These are phyloP conservation scores for Zostera marina DNA, from an alignment of 116 monocot species.

Conservation along the genomic window DNA sequence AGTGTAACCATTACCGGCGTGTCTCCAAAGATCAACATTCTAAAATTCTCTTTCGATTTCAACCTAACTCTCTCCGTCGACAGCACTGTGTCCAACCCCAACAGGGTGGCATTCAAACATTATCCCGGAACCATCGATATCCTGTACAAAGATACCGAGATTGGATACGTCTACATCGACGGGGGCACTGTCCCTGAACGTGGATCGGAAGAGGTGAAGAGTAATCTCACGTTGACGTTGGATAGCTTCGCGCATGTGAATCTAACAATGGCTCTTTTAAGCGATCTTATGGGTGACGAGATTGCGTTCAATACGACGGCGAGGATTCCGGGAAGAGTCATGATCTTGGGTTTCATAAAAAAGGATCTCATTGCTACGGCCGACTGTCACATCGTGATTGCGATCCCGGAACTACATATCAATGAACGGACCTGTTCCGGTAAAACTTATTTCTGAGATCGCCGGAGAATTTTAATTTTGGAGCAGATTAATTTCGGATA, in stretches of 20 bases:
- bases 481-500: too few relatives aligned
- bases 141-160: constrained; percentile 33
- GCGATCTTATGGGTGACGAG: background rate
- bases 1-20: constrained; percentile 35
- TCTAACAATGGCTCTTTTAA: background rate
- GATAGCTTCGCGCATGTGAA: constrained; percentile 16
- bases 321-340: background rate
- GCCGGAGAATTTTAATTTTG: background rate
- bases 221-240: constrained; percentile 32
- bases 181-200: constrained; percentile 37
- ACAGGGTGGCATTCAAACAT: constrained; percentile 57
- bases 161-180: constrained; percentile 45
- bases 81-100: constrained; percentile 48
- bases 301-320: background rate
- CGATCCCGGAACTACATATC: constrained; percentile 30
- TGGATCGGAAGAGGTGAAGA: constrained; percentile 17
- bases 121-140: constrained; percentile 28
- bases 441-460: background rate
- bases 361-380: constrained; percentile 35
- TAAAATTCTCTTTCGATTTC: constrained; percentile 19
- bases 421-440: constrained; percentile 27
- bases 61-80: constrained; percentile 50
- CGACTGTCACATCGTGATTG: constrained; percentile 38
- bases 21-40: constrained; percentile 38
- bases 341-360: background rate